Conservation (phyloP, 2,329 filamentous ascomycete species). For the Penicillium sp. region DNA sequence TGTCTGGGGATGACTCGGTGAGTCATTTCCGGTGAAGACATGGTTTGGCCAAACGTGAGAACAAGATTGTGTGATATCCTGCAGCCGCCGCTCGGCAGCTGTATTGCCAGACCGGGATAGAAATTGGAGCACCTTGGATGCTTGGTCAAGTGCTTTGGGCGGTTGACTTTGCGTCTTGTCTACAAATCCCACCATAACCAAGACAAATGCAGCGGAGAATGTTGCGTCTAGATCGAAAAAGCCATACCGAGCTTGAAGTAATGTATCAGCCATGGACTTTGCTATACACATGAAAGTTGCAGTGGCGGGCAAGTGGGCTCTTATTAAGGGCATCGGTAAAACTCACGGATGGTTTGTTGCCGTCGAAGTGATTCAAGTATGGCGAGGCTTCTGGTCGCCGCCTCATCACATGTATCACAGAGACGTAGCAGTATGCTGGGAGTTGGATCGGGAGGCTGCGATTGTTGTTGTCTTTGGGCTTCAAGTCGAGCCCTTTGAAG, state of each 20-base stretch:
- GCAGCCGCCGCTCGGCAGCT: conserved; percentile 20
- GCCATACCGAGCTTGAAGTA: conserved; percentile 14
- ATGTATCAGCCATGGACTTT: background rate
- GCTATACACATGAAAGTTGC: background rate
- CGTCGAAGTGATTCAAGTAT: conserved; percentile 19
- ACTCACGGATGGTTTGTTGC: conserved; percentile 20
- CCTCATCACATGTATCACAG: conserved; percentile 24
- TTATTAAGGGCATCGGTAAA: no score
- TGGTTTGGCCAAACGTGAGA: conserved; percentile 18
- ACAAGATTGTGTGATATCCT: conserved; percentile 21
- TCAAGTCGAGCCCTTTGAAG: conserved; percentile 18
- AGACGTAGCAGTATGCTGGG: conserved; percentile 13
- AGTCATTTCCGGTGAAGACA: background rate
- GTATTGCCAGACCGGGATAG: conserved; percentile 16
- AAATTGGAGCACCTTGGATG: conserved; percentile 17
- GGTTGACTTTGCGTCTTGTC: conserved; percentile 11
- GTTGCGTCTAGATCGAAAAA: conserved; percentile 26
- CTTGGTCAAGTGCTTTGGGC: conserved; percentile 15
- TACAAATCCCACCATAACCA: conserved; percentile 21
- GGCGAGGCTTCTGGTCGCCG: conserved; percentile 19
- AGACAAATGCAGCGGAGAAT: conserved; percentile 25
- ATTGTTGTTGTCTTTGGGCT: conserved; percentile 11
- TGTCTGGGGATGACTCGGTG: background rate
- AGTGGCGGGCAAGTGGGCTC: no score
- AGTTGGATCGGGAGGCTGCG: background rate